Conservation (phyloP, 108 stramenopile species). For the Nitzschia putrida region DNA sequence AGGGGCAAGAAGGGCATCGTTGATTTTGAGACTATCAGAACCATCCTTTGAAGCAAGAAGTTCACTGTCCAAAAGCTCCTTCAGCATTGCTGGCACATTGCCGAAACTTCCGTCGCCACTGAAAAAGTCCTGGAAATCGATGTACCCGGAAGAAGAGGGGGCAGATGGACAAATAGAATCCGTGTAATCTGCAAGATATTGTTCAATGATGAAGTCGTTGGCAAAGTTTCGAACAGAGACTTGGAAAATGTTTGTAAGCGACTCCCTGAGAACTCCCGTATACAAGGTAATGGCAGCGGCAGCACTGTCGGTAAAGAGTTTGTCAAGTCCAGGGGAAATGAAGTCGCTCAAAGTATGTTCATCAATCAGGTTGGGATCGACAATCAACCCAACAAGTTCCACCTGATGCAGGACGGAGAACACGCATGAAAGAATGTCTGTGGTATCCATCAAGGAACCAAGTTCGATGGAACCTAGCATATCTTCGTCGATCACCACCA, state of each 20-base stretch:
- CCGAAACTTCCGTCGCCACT: slow-evolving; percentile 53
- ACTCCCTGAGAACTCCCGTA: slow-evolving; percentile 37
- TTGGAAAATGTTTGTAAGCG: slow-evolving; percentile 62
- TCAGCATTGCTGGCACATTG: slow-evolving; percentile 40
- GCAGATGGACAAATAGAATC: slow-evolving; percentile 22
- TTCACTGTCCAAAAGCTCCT: slow-evolving; percentile 16
- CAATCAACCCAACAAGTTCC: slow-evolving; percentile 45
- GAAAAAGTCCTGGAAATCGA: slow-evolving; percentile 73
- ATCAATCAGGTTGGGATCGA: slow-evolving; percentile 44
- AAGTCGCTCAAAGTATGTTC: slow-evolving; percentile 54
- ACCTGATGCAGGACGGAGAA: slow-evolving; percentile 43
- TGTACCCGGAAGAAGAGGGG: slow-evolving; percentile 9
- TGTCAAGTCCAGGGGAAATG: slow-evolving; percentile 61
- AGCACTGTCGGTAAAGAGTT: slow-evolving; percentile 44
- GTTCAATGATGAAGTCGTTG: slow-evolving; percentile 32
- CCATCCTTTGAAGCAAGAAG: slow-evolving; percentile 30
- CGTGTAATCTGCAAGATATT: slow-evolving; percentile 19
- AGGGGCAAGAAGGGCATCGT: slow-evolving; percentile 57
- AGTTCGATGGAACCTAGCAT: slow-evolving; percentile 47
- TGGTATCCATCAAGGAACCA: slow-evolving; percentile 55
- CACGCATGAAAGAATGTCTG: slow-evolving; percentile 57
- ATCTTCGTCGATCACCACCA: slow-evolving; percentile 58
- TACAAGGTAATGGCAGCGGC: slow-evolving; percentile 54
- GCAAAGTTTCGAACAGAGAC: slow-evolving; percentile 44
- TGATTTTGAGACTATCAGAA: slow-evolving; percentile 47